Evolutionary conservation across 768 basidiomycete genomes (phyloP), one percentile per base, ranked within the genome.

Genomic region (Russula sp.): DNA sequence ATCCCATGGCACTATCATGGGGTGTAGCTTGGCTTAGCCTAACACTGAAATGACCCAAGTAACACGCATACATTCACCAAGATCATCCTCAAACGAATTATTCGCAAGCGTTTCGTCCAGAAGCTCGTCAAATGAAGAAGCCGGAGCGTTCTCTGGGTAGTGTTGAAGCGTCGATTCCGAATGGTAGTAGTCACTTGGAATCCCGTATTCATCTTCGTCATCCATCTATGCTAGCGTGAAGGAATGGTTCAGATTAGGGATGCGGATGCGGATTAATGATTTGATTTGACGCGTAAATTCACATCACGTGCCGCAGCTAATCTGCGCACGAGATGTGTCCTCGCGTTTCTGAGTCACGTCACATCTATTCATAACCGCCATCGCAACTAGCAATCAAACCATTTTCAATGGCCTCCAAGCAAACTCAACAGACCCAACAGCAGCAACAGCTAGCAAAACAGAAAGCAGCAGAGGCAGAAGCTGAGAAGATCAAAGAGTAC

Each of bases 401-500:
- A 11, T n/a, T 35, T 29, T 45, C 36, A 50, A 66, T 66, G 65
- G 63, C 65, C 25, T 42, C 65, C 58, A 66, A 66, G 39, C 58
- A 55, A 49, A 16, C 64, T 16, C 65, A 66, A 61, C 59, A 60
- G 39, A 43, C 53, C 16, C 57, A 56, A 42, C 57, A 64, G 25
- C 53, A 67, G 13, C 68, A 67, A 32, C 65, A 62, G 20, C 63
- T 66, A 14, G 60, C 67, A 16, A 70, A 68, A 34, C 65, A 68
- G 39, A 68, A 59, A 32, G 61, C 51, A n/a, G 56, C 61, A 9
- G 61, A 63, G 16, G 43, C 61, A 18, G 61, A 63, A 35, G 57
- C 61, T 13, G 61, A 69, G 52, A 73, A 73, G 61, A 51, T 88
- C 25, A 84, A 89, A 67, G 88, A 90, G 70, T 89, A 86, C 69